phyloP scores from a whole-genome alignment of 345 rosid species.

The Sisymbrium irio region DNA sequence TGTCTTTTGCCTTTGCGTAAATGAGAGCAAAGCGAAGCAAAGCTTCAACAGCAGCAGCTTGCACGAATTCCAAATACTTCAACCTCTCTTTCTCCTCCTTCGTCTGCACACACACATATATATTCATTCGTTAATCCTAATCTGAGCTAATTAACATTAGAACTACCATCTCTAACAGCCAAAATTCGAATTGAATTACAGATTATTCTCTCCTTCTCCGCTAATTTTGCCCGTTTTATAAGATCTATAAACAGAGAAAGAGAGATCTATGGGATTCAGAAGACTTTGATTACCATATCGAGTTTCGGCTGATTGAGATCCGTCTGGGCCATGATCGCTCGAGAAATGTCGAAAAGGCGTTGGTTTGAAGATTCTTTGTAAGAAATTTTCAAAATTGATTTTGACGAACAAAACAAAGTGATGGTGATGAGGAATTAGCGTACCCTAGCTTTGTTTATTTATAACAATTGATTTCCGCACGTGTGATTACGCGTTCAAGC shows the following conservation, averaged over 20 bases:
- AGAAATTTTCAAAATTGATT: background rate
- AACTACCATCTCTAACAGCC: background rate
- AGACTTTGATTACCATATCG: constrained; percentile 23
- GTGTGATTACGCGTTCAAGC: constrained; percentile 30
- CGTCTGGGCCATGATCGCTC: constrained; percentile 33
- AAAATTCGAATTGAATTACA: background rate
- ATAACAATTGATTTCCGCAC: background rate
- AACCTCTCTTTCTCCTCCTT: constrained; percentile 47
- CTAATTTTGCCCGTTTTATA: background rate
- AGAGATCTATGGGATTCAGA: background rate
- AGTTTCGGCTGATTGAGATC: constrained; percentile 30
- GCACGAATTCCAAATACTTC: constrained; percentile 79
- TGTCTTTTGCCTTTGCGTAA: constrained; percentile 70
- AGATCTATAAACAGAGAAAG: background rate
- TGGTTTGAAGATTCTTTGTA: background rate
- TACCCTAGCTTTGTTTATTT: background rate
- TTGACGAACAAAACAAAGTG: constrained; percentile 29
- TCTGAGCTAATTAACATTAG: background rate
- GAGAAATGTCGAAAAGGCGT: background rate
- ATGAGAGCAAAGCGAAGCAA: constrained; percentile 50
- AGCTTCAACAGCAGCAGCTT: constrained; percentile 63
- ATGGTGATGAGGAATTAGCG: constrained; percentile 24
- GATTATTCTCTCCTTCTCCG: background rate
- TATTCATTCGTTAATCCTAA: background rate
- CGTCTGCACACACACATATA: constrained; percentile 23